Evolutionary conservation across 169 alveolate genomes (phyloP).

Genomic region (Amoebophrya sp.): DNA sequence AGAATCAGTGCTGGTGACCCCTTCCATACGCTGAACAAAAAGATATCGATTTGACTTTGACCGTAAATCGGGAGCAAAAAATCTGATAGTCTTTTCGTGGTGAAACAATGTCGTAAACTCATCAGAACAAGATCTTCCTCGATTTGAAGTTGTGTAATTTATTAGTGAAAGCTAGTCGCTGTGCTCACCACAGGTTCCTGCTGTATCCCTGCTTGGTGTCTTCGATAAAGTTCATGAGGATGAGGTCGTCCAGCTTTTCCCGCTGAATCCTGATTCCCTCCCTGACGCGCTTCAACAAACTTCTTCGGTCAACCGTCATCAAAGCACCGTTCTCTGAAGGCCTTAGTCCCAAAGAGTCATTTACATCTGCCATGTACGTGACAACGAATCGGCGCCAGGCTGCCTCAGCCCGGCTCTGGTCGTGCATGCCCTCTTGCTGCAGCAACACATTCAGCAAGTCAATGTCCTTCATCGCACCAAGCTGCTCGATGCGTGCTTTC

Average conservation of each 20-base stretch:
- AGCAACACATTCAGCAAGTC: not conserved
- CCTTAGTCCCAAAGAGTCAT: not conserved
- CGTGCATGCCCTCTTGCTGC: not conserved
- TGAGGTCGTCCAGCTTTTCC: not conserved
- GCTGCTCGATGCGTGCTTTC: not conserved
- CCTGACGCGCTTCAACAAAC: not conserved
- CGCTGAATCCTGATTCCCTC: not conserved
- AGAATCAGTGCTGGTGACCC: too few species aligned
- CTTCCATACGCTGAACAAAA: too few species aligned
- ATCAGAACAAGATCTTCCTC: not conserved
- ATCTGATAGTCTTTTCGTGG: too few species aligned
- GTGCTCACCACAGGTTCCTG: not conserved
- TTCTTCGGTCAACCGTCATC: not conserved
- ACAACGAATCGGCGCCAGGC: not conserved
- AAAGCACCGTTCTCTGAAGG: not conserved
- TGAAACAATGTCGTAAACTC: too few species aligned
- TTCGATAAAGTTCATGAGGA: not conserved
- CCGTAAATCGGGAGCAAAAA: too few species aligned
- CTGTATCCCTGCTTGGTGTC: not conserved
- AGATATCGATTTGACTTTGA: too few species aligned
- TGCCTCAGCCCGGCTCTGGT: not conserved
- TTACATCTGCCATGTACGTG: not conserved
- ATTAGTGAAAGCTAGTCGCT: too few species aligned
- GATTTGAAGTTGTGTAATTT: not conserved
- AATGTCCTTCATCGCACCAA: not conserved